Conservation (phyloP, 2,329 filamentous ascomycete species). For the Aspergillus candidus region DNA sequence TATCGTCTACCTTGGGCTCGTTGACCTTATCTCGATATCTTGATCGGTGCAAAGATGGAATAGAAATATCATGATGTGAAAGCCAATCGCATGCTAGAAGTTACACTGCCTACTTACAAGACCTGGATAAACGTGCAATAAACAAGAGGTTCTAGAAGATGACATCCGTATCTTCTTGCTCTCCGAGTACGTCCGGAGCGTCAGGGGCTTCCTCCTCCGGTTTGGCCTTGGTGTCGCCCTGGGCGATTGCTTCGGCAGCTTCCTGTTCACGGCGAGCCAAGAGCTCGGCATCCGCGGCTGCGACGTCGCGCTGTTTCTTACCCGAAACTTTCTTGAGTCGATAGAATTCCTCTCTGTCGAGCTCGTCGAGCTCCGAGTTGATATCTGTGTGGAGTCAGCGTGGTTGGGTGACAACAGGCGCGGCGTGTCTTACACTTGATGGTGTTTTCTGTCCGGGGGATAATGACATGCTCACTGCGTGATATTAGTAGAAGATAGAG, state of each 20-base stretch:
- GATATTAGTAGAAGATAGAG: slow-evolving; percentile 11
- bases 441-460: slow-evolving; percentile 97
- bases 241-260: slow-evolving; percentile 52
- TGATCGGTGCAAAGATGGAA: too few species aligned
- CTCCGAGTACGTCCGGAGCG: slow-evolving; percentile 62
- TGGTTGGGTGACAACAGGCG: neutral
- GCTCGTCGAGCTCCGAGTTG: slow-evolving; percentile 94
- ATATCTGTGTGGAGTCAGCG: slow-evolving; percentile 56
- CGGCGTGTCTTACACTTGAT: slow-evolving; percentile 70
- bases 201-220: slow-evolving; percentile 34
- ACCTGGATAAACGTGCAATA: slow-evolving; percentile 6
- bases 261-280: slow-evolving; percentile 46
- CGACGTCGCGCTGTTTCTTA: slow-evolving; percentile 75
- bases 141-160: slow-evolving; percentile 59
- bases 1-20: too few species aligned
- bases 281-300: slow-evolving; percentile 66
- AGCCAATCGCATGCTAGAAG: slow-evolving; percentile 15
- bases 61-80: neutral
- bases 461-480: slow-evolving; percentile 62
- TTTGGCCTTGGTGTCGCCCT: slow-evolving; percentile 36
- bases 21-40: neutral
- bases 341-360: slow-evolving; percentile 98
- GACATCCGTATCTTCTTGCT: slow-evolving; percentile 74
- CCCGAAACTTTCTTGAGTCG: slow-evolving; percentile 88
- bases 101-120: slow-evolving; percentile 17